Conservation (phyloP, 2,329 filamentous ascomycete species). For the Fusarium keratoplasticum region DNA sequence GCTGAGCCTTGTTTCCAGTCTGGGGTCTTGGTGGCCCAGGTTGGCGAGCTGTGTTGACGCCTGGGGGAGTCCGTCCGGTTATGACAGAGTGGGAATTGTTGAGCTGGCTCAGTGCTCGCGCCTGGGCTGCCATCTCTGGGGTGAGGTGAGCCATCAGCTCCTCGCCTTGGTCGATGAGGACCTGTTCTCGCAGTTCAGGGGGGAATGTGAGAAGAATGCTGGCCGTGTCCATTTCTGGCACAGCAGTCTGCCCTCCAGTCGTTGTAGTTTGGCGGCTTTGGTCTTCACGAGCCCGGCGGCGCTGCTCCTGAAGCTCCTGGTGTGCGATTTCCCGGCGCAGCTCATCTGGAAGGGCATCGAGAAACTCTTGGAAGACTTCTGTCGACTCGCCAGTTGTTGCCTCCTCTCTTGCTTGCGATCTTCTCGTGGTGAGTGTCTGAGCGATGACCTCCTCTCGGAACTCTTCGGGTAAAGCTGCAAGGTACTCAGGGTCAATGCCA, state of each 20-base stretch:
- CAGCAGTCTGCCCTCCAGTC: conserved; percentile 62
- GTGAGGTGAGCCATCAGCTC: conserved; percentile 87
- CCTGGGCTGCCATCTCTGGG: conserved; percentile 87
- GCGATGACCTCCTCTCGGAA: conserved; percentile 96
- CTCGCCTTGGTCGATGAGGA: conserved; percentile 91
- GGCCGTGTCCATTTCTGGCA: conserved; percentile 88
- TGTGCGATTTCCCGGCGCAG: conserved; percentile 91
- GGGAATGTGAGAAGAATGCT: conserved; percentile 93
- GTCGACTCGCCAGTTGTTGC: conserved; percentile 78
- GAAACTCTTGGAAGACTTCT: conserved; percentile 91
- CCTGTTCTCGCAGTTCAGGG: conserved; percentile 83
- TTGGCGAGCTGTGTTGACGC: conserved; percentile 32
- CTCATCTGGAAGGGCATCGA: conserved; percentile 91
- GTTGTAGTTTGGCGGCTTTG: conserved; percentile 74
- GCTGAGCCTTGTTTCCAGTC: conserved; percentile 73
- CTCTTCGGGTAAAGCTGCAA: conserved; percentile 97
- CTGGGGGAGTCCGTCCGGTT: conserved; percentile 47
- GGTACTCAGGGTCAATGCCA: conserved; percentile 93
- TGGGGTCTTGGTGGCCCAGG: conserved; percentile 53
- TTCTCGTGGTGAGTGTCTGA: conserved; percentile 84
- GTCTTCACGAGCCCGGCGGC: conserved; percentile 87
- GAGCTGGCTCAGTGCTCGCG: conserved; percentile 72
- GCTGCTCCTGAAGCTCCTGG: conserved; percentile 89
- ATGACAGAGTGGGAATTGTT: conserved; percentile 47
- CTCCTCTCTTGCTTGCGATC: conserved; percentile 79